Conservation (phyloP, 2,329 filamentous ascomycete genomes). For the Fusarium circinatum region DNA sequence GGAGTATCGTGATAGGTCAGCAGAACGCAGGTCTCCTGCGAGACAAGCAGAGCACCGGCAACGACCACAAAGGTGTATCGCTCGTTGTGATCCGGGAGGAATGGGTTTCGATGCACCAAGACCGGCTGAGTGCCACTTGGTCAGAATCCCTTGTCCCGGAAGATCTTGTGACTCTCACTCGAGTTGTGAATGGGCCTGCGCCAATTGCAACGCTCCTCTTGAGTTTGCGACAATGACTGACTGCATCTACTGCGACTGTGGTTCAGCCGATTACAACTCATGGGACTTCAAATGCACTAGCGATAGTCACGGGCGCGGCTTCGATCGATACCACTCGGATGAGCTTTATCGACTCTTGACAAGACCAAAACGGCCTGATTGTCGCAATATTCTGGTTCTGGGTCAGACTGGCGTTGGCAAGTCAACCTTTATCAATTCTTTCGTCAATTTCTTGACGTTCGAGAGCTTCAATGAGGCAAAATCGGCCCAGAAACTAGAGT, state of each 20-base stretch:
- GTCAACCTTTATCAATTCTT: slow-evolving; percentile 60
- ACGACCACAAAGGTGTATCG: neutral
- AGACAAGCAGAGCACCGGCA: neutral
- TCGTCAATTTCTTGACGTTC: slow-evolving; percentile 57
- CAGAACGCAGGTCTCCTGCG: neutral
- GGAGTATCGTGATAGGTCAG: neutral
- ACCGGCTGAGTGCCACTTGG: slow-evolving; percentile 35
- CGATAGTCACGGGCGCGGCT: slow-evolving; percentile 39
- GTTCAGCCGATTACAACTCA: slow-evolving; percentile 38
- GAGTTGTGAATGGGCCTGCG: slow-evolving; percentile 21
- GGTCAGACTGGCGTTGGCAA: slow-evolving; percentile 62
- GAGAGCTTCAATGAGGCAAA: slow-evolving; percentile 52
- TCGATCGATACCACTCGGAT: neutral
- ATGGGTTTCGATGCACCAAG: neutral
- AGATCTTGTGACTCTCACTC: slow-evolving; percentile 27
- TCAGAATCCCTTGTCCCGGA: slow-evolving; percentile 49
- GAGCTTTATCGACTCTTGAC: neutral
- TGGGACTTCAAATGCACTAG: slow-evolving; percentile 49
- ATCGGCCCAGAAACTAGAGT: neutral
- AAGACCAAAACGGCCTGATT: slow-evolving; percentile 14
- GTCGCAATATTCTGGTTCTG: slow-evolving; percentile 57
- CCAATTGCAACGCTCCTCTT: neutral
- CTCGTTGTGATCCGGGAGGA: neutral
- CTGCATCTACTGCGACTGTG: slow-evolving; percentile 53
- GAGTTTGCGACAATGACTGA: slow-evolving; percentile 16